These are phyloP conservation scores for Colletotrichum scovillei DNA, from an alignment of 2,329 filamentous ascomycete species.

Conservation along the genomic window DNA sequence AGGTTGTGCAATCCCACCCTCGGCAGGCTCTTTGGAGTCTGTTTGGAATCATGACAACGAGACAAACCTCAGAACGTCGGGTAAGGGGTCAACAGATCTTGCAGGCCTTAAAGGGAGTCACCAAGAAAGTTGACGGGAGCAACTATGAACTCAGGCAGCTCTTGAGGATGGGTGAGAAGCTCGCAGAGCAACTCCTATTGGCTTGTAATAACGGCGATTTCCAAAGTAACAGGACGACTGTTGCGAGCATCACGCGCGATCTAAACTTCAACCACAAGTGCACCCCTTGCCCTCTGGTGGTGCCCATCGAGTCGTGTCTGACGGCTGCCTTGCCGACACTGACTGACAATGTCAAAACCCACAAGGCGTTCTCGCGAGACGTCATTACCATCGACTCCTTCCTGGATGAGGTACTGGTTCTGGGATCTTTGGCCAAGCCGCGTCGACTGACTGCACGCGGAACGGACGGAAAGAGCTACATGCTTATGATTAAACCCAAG, in stretches of 20 bases:
- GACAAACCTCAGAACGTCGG: conserved; percentile 74
- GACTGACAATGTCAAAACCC: conserved; percentile 78
- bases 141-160: conserved; percentile 74
- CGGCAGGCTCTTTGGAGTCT: conserved; percentile 93
- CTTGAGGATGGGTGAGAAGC: conserved; percentile 81
- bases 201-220: conserved; percentile 83
- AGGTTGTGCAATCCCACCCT: conserved; percentile 88
- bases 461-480: conserved; percentile 89
- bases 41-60: conserved; percentile 86
- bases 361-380: conserved; percentile 89
- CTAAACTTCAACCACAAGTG: conserved; percentile 87
- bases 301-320: conserved; percentile 87
- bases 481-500: conserved; percentile 95
- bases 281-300: conserved; percentile 86
- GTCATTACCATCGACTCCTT: conserved; percentile 86
- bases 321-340: conserved; percentile 82
- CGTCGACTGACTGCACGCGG: conserved; percentile 89
- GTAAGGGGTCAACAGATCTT: conserved; percentile 64
- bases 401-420: conserved; percentile 86
- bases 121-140: conserved; percentile 63
- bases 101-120: conserved; percentile 57
- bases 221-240: conserved; percentile 73
- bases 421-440: conserved; percentile 92
- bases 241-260: conserved; percentile 80
- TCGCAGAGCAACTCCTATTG: conserved; percentile 83